A percentile compares a stretch with the other conserved stretches of the same genome.
These are phyloP conservation scores for Xylaria sp. DNA, from an alignment of 2,329 filamentous ascomycete genomes.

Conservation along the genomic window DNA sequence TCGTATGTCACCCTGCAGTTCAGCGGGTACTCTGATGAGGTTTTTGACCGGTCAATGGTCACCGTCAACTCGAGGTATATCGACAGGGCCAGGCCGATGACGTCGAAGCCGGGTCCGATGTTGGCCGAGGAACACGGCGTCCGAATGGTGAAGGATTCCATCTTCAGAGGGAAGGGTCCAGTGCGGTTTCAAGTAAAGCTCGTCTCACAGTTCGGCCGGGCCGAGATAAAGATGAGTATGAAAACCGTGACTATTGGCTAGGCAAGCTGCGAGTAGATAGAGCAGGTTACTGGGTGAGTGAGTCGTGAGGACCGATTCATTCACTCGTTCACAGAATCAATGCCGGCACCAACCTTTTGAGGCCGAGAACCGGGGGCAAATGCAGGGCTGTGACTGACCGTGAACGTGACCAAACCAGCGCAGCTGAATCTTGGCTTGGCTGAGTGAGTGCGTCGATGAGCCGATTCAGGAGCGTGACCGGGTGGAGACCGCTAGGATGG, in stretches of 20 bases:
- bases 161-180: slow-evolving; percentile 19
- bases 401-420: background rate
- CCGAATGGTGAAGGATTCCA: slow-evolving; percentile 64
- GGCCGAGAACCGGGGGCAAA: background rate
- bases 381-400: background rate
- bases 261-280: background rate
- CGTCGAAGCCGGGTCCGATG: slow-evolving; percentile 96
- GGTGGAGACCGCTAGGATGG: background rate
- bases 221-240: background rate
- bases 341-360: background rate
- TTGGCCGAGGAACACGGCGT: slow-evolving; percentile 95
- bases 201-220: background rate
- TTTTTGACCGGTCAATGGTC: slow-evolving; percentile 59
- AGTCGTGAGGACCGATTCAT: background rate
- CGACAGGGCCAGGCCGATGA: slow-evolving; percentile 89
- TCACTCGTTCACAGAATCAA: background rate
- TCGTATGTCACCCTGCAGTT: slow-evolving; percentile 93
- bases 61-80: slow-evolving; percentile 89
- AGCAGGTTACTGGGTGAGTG: background rate
- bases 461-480: background rate
- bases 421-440: background rate
- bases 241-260: too few species aligned
- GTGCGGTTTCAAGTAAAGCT: background rate
- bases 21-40: slow-evolving; percentile 54
- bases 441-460: background rate